Base-by-base conservation (phyloP, 2,329 filamentous ascomycete genomes). In the Beauveria caledonica region DNA sequence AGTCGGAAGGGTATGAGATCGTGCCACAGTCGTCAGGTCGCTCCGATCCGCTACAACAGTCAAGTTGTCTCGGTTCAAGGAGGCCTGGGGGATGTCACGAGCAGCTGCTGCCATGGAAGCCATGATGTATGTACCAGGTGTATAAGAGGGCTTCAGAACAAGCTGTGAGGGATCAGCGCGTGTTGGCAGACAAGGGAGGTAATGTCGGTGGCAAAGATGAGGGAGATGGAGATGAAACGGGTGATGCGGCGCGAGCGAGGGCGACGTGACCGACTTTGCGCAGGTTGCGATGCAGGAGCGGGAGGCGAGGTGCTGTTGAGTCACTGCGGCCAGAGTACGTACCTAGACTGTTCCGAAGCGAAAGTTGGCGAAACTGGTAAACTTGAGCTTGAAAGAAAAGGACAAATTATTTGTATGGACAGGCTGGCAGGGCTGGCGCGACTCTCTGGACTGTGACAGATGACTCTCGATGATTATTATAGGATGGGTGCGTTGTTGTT, bases 1-100 rank as follows among this genome's bases (percentile, higher is more conserved):
- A 73, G 93, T 97, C 64, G 89, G 91, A 70, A 96, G 85, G 73
- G 84, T 79, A 68, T 82, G 79, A 77, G 77, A 74, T 76, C 76
- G 79, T 77, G 83, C 83, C 81, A 83, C 75, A 76, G 74, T 77
- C 74, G 71, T 79, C 80, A 82, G 77, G 73, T 84, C 81, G 69
- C 81, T 83, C 78, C 80, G 79, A 75, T 82, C 82, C 80, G 83
- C 84, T 86, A 86, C 84, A 86, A 77, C 84, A 86, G 83, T 77
- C 74, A 87, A 87, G 84, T 82, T 84, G 84, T 87, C 84, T 86
- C 83, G 83, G 79, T 74, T 75, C 73, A 72, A 72, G 76, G 77
- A 80, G 78, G 80, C 77, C 80, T 80, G 80, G 71, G 79, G 80
- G 76, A 86, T 86, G 82, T 86, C 83, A 82, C 83, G 83, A 81